Conservation (phyloP, 2,329 filamentous ascomycete species). For the Pestalotiopsis sp. region DNA sequence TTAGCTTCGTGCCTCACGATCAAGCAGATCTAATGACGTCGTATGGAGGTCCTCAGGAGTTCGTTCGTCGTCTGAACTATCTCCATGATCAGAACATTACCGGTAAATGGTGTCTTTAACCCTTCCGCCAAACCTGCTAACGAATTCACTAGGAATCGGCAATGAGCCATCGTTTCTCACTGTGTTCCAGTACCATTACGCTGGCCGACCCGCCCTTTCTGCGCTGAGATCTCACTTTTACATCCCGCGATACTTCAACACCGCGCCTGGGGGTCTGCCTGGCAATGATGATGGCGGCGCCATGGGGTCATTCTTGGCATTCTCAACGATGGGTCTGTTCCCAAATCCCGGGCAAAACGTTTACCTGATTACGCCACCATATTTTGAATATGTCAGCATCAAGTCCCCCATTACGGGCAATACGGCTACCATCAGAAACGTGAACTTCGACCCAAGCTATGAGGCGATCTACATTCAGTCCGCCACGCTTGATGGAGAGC, state of each 20-base stretch:
- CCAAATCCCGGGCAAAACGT: conserved; percentile 57
- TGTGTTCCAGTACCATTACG: conserved; percentile 72
- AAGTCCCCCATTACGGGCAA: conserved; percentile 60
- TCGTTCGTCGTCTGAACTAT: conserved; percentile 63
- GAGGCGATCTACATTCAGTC: conserved; percentile 66
- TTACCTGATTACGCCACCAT: conserved; percentile 72
- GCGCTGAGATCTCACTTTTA: conserved; percentile 62
- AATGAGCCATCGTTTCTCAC: conserved; percentile 58
- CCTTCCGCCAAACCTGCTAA: conserved; percentile 29
- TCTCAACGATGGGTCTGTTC: conserved; percentile 72
- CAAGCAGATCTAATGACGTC: conserved; percentile 56
- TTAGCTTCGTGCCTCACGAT: conserved; percentile 56
- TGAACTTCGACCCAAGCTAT: conserved; percentile 64
- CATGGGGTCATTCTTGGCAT: conserved; percentile 68
- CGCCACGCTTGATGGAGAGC: conserved; percentile 61
- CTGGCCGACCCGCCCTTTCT: conserved; percentile 61
- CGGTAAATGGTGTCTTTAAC: conserved; percentile 41
- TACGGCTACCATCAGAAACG: conserved; percentile 59
- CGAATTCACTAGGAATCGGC: conserved; percentile 30
- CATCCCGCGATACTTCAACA: conserved; percentile 66
- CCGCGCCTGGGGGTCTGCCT: conserved; percentile 61
- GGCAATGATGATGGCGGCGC: conserved; percentile 74
- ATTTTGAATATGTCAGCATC: conserved; percentile 63
- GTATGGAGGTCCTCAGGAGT: conserved; percentile 61
- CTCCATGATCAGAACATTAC: conserved; percentile 66